Percentiles rank a stretch among this genome's conserved stretches.
phyloP scores from a whole-genome alignment of 2,329 filamentous ascomycete species.

The Penicillium olsonii region DNA sequence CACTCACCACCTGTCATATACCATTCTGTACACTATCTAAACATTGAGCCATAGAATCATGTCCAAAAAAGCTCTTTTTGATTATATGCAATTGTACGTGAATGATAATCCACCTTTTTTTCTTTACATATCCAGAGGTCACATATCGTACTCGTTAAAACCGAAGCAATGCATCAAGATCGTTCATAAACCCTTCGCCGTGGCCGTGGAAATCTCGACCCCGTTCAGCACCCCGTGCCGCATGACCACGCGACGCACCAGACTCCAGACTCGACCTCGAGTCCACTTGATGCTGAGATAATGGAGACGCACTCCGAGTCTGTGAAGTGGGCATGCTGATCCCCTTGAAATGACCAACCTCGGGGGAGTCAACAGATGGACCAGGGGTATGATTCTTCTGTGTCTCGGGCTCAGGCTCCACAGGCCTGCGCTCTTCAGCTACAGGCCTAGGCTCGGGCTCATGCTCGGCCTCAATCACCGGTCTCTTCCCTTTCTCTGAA shows the following conservation, averaged over 20 bases:
- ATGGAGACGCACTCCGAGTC: not conserved
- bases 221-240: not conserved
- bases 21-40: conserved; percentile 13
- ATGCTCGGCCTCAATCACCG: no score
- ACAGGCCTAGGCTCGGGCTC: no score
- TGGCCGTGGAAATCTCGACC: no score
- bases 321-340: not conserved
- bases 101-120: not conserved
- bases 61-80: not conserved
- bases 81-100: not conserved
- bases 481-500: no score
- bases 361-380: not conserved
- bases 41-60: conserved; percentile 14
- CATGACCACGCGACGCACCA: not conserved
- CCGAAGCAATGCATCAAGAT: conserved; percentile 11
- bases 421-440: no score
- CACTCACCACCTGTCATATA: conserved; percentile 14
- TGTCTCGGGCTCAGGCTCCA: not conserved
- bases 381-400: not conserved
- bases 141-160: not conserved
- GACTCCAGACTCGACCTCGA: not conserved
- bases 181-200: conserved; percentile 5
- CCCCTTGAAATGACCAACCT: not conserved
- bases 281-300: not conserved
- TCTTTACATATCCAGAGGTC: no score